Percentiles rank a stretch among this genome's conserved stretches.
Evolutionary conservation across 2,329 filamentous ascomycete species (phyloP).

Genomic region (Cucurbitaria berberidis): DNA sequence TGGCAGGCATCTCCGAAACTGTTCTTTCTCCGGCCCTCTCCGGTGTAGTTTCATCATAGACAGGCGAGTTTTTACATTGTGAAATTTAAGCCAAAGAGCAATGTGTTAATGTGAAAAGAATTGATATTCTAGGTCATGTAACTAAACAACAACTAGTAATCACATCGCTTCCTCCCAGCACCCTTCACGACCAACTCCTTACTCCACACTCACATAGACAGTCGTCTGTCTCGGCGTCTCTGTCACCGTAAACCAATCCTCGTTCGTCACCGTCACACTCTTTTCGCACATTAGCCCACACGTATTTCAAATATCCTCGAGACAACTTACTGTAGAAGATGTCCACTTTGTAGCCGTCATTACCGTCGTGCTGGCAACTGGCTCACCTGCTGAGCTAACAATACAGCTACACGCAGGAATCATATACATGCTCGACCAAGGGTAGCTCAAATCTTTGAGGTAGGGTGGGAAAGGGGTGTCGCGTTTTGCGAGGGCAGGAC

Average conservation of each 20-base stretch:
- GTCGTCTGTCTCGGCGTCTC: conserved; percentile 20
- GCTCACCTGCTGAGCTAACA: conserved; percentile 15
- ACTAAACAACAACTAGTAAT: no score
- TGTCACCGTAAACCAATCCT: conserved; percentile 25
- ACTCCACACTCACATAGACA: conserved; percentile 13
- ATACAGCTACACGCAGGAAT: conserved; percentile 25
- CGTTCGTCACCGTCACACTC: conserved; percentile 16
- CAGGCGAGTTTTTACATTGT: no score
- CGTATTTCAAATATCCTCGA: background rate
- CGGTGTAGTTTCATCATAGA: no score
- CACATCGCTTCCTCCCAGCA: background rate
- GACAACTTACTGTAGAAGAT: conserved; percentile 9
- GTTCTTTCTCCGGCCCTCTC: no score
- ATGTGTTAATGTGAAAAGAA: no score
- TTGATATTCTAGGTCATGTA: no score
- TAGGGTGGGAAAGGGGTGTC: conserved; percentile 12
- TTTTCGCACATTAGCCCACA: background rate
- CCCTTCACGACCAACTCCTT: background rate
- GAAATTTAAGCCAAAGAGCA: no score
- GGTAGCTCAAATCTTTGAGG: conserved; percentile 15
- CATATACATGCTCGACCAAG: conserved; percentile 17
- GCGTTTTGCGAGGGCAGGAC: conserved; percentile 18
- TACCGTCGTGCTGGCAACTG: conserved; percentile 10
- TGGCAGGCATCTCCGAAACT: no score
- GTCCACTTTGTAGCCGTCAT: conserved; percentile 15